These are phyloP conservation scores for Fragaria ananassa DNA, from an alignment of 306 rosid genomes.

Conservation along the genomic window DNA sequence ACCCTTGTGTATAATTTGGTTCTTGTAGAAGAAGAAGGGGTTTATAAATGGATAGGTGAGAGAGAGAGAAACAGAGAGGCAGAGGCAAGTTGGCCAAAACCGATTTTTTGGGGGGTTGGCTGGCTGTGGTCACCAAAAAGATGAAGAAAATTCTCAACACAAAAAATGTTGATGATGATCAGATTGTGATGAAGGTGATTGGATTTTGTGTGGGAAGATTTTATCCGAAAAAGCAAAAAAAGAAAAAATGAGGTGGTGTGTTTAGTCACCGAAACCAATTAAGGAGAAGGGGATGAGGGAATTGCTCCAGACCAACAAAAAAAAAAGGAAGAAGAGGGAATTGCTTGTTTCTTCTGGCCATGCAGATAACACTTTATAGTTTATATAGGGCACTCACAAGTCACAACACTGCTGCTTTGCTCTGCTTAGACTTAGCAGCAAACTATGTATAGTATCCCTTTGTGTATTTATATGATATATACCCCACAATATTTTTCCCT, in stretches of 20 bases:
- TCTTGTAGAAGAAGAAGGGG: background rate
- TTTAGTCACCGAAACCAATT: background rate
- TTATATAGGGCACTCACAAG: background rate
- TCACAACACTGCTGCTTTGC: background rate
- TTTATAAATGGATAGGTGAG: background rate
- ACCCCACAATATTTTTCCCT: background rate
- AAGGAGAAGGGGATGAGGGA: background rate
- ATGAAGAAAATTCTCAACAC: conserved; percentile 1
- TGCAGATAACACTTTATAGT: background rate
- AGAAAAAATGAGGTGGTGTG: background rate
- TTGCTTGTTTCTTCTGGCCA: background rate
- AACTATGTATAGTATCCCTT: background rate
- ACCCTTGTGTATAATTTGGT: conserved; percentile 2
- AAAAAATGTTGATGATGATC: background rate
- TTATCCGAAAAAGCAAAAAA: background rate
- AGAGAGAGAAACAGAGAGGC: background rate
- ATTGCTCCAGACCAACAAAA: background rate
- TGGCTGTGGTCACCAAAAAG: conserved; percentile 11
- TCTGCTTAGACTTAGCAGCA: background rate
- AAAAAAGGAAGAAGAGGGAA: background rate
- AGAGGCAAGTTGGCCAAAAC: conserved; percentile 2
- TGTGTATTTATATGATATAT: background rate
- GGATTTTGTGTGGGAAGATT: conserved; percentile 4
- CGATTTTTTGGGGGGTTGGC: background rate
- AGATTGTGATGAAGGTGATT: conserved; percentile 1